A percentile compares a stretch with the other conserved stretches of the same genome.
phyloP scores from a whole-genome alignment of 495 filamentous ascomycete species.

The Penicillium fimorum region DNA sequence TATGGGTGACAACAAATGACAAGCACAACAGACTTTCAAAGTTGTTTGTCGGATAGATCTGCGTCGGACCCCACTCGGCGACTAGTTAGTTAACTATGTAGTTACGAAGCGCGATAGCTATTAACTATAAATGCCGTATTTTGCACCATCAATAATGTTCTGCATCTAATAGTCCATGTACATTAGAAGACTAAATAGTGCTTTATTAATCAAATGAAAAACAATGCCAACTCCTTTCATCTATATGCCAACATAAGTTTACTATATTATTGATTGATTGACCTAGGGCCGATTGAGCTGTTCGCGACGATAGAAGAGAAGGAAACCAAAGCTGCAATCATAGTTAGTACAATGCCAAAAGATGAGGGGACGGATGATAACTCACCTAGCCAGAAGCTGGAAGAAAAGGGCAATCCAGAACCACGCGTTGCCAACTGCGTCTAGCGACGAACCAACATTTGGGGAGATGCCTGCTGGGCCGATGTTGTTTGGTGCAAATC shows the following conservation, averaged over 20 bases:
- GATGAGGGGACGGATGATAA: background rate
- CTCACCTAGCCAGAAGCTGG: slow-evolving; percentile 39
- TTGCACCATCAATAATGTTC: background rate
- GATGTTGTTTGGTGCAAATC: slow-evolving; percentile 55
- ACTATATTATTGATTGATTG: background rate
- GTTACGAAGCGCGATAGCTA: too few species aligned
- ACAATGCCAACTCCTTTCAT: background rate
- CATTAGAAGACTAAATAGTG: background rate
- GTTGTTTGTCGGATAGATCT: too few species aligned
- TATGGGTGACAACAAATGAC: too few species aligned
- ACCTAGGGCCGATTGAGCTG: slow-evolving; percentile 20
- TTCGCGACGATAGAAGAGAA: slow-evolving; percentile 23
- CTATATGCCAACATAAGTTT: background rate
- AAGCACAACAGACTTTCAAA: too few species aligned
- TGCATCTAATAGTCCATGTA: background rate
- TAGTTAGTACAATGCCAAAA: slow-evolving; percentile 8
- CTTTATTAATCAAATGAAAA: background rate
- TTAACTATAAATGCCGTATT: background rate
- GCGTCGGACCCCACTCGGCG: too few species aligned
- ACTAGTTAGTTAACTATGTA: too few species aligned
- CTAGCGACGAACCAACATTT: slow-evolving; percentile 45
- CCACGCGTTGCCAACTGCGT: slow-evolving; percentile 45
- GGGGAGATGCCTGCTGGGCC: slow-evolving; percentile 63
- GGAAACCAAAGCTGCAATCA: slow-evolving; percentile 19
- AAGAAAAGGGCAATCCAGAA: slow-evolving; percentile 58